phyloP scores from a whole-genome alignment of 2,329 filamentous ascomycete genomes.

The Periconia macrospinosa region DNA sequence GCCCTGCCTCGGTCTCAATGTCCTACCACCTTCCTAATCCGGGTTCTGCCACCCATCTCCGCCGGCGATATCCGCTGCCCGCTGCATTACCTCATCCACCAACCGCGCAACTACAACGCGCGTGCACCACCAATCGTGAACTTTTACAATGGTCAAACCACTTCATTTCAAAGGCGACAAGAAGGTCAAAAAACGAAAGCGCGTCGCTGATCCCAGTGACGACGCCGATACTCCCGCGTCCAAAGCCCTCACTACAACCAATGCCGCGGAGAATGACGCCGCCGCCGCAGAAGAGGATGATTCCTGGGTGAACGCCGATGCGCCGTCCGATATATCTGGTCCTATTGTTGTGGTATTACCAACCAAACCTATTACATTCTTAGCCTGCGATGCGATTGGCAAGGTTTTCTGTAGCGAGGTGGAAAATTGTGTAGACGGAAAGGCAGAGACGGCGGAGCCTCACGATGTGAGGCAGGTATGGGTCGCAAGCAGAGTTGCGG shows the following conservation, averaged over 20 bases:
- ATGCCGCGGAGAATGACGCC: slow-evolving; percentile 37
- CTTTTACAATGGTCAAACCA: slow-evolving; percentile 70
- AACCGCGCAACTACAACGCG: background rate
- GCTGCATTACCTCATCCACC: slow-evolving; percentile 2
- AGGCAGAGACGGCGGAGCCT: slow-evolving; percentile 84
- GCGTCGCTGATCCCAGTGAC: slow-evolving; percentile 58
- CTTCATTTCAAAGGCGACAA: slow-evolving; percentile 97
- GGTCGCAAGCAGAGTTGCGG: slow-evolving; percentile 81
- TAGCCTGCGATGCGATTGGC: slow-evolving; percentile 84
- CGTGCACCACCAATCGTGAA: slow-evolving; percentile 10
- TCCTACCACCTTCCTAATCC: slow-evolving; percentile 31
- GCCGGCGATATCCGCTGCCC: slow-evolving; percentile 25
- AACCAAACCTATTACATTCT: slow-evolving; percentile 69
- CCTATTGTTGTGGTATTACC: slow-evolving; percentile 83
- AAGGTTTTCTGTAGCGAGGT: slow-evolving; percentile 80
- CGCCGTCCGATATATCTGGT: slow-evolving; percentile 72
- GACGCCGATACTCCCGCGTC: slow-evolving; percentile 32
- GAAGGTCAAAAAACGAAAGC: slow-evolving; percentile 89
- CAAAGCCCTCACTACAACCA: slow-evolving; percentile 41
- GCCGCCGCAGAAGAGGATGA: slow-evolving; percentile 66
- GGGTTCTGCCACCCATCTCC: slow-evolving; percentile 22
- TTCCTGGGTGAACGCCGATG: slow-evolving; percentile 87
- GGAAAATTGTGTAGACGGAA: slow-evolving; percentile 85
- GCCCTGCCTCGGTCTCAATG: background rate
- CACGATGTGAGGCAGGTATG: slow-evolving; percentile 96